A percentile compares a stretch with the other conserved stretches of the same genome.
Conservation (phyloP, 2,329 filamentous ascomycete species). For the Ceratocystis cubensis region DNA sequence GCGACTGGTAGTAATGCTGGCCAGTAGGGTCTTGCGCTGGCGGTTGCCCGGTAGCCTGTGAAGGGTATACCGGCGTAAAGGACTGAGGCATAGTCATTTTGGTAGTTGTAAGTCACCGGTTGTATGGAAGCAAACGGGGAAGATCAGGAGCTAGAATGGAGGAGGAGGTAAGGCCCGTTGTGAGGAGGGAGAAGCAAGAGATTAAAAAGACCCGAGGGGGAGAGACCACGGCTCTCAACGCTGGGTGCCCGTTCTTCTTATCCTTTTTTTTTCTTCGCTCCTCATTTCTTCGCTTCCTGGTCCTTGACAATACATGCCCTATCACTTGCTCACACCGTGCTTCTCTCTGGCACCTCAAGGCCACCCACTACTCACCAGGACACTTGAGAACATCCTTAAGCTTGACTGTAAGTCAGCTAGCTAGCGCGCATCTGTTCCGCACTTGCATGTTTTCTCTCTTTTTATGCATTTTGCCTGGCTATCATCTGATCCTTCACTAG, state of each 20-base stretch:
- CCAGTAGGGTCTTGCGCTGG: neutral
- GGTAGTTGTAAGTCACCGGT: neutral
- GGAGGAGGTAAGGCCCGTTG: neutral
- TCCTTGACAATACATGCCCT: neutral
- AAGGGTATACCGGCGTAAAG: neutral
- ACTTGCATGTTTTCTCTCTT: neutral
- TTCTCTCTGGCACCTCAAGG: neutral
- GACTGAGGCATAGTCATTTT: conserved; percentile 2
- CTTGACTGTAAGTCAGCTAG: neutral
- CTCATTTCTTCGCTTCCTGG: neutral
- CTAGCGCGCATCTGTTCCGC: neutral
- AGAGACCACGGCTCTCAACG: neutral
- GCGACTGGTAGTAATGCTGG: conserved; percentile 18
- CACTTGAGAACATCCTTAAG: neutral
- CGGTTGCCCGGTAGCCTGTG: neutral
- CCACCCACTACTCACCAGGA: neutral
- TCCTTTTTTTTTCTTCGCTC: neutral
- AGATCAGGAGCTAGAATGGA: neutral
- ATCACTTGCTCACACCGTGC: neutral
- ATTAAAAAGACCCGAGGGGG: neutral
- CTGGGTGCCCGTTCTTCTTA: neutral
- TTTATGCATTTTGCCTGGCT: neutral
- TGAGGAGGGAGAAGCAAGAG: neutral
- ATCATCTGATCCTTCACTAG: neutral
- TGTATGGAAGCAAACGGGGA: neutral